A percentile compares a stretch with the other conserved stretches of the same genome.
These are phyloP conservation scores for Salix arbutifolia DNA, from an alignment of 345 rosid genomes.

Conservation along the genomic window DNA sequence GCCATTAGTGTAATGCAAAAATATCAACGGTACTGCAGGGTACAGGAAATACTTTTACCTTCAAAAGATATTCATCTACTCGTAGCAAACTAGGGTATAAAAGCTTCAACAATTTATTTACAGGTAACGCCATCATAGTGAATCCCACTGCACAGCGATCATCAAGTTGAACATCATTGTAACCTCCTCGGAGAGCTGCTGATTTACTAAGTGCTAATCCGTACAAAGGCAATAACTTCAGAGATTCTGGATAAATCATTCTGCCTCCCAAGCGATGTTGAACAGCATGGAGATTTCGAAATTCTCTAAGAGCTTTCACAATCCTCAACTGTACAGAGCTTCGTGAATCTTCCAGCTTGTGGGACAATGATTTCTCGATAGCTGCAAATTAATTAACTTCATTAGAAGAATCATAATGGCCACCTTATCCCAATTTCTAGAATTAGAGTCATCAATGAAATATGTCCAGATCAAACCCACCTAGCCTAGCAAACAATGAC, in stretches of 20 bases:
- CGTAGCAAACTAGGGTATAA: conserved; percentile 83
- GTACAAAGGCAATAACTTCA: conserved; percentile 75
- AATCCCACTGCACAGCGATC: conserved; percentile 92
- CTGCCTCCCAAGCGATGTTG: conserved; percentile 96
- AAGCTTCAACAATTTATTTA: conserved; percentile 73
- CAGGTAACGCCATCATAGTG: conserved; percentile 96
- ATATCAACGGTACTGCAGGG: not conserved
- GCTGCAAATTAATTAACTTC: conserved; percentile 49
- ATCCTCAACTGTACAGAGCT: conserved; percentile 69
- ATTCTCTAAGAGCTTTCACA: conserved; percentile 86
- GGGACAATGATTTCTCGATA: conserved; percentile 79
- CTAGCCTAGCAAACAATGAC: conserved; percentile 80
- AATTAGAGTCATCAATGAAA: conserved; percentile 7
- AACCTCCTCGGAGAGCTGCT: conserved; percentile 79
- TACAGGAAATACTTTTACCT: conserved; percentile 42
- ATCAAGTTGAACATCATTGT: conserved; percentile 79
- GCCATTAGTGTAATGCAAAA: conserved; percentile 2
- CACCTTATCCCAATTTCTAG: conserved; percentile 14
- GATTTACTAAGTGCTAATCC: conserved; percentile 88
- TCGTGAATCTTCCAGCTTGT: conserved; percentile 93
- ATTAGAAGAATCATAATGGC: conserved; percentile 10
- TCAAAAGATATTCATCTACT: conserved; percentile 70
- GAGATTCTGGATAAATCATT: conserved; percentile 89
- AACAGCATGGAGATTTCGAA: conserved; percentile 80
- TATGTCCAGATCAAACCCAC: conserved; percentile 34